These are phyloP conservation scores for Termitomyces sp. DNA, from an alignment of 768 basidiomycete species.

Conservation along the genomic window DNA sequence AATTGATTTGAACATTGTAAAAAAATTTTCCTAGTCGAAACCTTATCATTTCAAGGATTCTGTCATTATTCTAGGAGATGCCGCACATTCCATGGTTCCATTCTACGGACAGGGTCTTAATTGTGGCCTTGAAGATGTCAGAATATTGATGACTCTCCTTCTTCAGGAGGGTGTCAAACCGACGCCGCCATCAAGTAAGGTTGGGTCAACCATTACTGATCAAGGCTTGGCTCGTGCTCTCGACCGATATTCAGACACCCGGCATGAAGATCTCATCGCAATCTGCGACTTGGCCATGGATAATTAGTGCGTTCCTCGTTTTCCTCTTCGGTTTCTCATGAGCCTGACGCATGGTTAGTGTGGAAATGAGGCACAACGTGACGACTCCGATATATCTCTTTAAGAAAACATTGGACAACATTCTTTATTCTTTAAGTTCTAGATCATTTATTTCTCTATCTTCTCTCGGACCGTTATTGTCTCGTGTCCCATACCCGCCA, in stretches of 20 bases:
- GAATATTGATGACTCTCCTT: conserved; percentile 76
- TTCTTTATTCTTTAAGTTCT: conserved; percentile 60
- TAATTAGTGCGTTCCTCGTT: conserved; percentile 75
- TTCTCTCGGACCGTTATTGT: conserved; percentile 40
- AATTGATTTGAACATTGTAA: conserved; percentile 19
- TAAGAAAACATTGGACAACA: conserved; percentile 73
- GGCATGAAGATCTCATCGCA: conserved; percentile 86
- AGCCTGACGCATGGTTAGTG: conserved; percentile 39
- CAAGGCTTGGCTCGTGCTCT: conserved; percentile 61
- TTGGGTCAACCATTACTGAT: conserved; percentile 41
- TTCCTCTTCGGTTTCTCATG: conserved; percentile 8
- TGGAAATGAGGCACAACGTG: conserved; percentile 93
- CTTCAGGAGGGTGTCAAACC: conserved; percentile 64
- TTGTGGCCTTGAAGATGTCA: conserved; percentile 95
- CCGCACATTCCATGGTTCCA: conserved; percentile 98
- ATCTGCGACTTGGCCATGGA: conserved; percentile 92
- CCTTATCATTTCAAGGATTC: conserved; percentile 92
- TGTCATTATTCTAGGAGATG: conserved; percentile 86
- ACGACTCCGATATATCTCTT: conserved; percentile 76
- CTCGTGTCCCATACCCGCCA: conserved; percentile 54
- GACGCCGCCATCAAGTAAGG: conserved; percentile 24
- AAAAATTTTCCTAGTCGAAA: conserved; percentile 46
- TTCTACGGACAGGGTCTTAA: conserved; percentile 98
- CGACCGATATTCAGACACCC: conserved; percentile 69
- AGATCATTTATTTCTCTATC: conserved; percentile 40